Base-by-base conservation (phyloP, 306 rosid species). In the Cicer chorassanicum region DNA sequence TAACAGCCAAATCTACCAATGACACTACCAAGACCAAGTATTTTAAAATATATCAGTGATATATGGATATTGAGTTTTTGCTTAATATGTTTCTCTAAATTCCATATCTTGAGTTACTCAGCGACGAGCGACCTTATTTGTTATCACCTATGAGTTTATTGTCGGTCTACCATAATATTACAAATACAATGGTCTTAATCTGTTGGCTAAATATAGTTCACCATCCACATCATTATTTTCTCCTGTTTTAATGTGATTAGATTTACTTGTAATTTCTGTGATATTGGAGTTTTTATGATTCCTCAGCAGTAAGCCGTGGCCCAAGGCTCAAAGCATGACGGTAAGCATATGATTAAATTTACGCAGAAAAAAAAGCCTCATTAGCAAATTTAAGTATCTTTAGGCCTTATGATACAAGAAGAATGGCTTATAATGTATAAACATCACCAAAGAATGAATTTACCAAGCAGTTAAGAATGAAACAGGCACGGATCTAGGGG, bases 41-140 rank as follows among this genome's bases (percentile, higher is more conserved):
- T 49, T 93, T 93, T 68, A 93, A 86, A 73, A 49, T 85, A 29
- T 29, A 29, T 29, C 36, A 29, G 36, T 29, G 36, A 29, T 29
- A 29, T 29, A 29, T 4, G 5, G 36, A 29, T 4, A 29, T 3
- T 29, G 36, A 4, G 36, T 29, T 29, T 29, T 29, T 29, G 36
- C 36, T 29, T 29, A 29, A 29, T 29, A 29, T 29, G 36, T 29
- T 29, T 29, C 36, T 29, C 36, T 4, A 29, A 29, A 29, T 29
- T 29, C 36, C 36, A 29, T 29, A 29, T 29, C 36, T 29, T 29
- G 36, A 29, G 36, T 29, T 29, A 29, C 36, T 29, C 5, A 29
- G 5, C 36, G 5, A 29, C 36, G 36, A 29, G 5, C 4, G 34
- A 29, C 36, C 36, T 29, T 29, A 29, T 29, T 29, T 29, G 36